Conservation (phyloP, 1,139 yeast species). For the Candida glucosophila region DNA sequence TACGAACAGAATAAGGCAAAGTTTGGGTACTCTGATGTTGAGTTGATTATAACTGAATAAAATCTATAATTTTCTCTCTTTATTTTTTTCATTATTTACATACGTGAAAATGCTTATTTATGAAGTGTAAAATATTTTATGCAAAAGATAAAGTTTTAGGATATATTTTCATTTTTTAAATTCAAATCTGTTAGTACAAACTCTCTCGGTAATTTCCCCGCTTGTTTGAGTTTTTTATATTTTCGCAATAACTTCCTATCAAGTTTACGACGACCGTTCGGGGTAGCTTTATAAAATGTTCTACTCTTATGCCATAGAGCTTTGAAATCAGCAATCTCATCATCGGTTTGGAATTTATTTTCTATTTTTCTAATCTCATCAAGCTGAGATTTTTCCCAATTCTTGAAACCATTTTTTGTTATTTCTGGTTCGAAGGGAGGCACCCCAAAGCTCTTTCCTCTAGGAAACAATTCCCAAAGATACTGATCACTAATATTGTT, state of each 20-base stretch:
- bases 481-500: slow-evolving; percentile 32
- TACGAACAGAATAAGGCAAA: slow-evolving; percentile 63
- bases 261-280: slow-evolving; percentile 19
- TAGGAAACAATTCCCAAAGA: slow-evolving; percentile 33
- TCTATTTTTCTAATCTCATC: slow-evolving; percentile 12
- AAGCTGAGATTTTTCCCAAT: slow-evolving; percentile 27
- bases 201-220: slow-evolving; percentile 13
- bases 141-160: no score
- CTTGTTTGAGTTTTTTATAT: slow-evolving; percentile 18
- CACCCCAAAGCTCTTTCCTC: slow-evolving; percentile 24
- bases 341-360: no score
- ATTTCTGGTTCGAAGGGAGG: slow-evolving; percentile 27
- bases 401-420: slow-evolving; percentile 21
- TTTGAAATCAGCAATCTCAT: slow-evolving; percentile 18
- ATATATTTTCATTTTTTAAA: no score
- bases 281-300: slow-evolving; percentile 15
- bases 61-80: not conserved
- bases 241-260: slow-evolving; percentile 23
- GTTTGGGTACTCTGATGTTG: slow-evolving; percentile 45
- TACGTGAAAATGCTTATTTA: no score
- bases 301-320: slow-evolving; percentile 11
- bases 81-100: no score
- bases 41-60: slow-evolving; percentile 39
- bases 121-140: no score
- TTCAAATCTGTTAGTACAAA: no score